Evolutionary conservation across 805 yeast species (phyloP), one percentile per base, ranked within the genome.

Genomic region (Candida boleticola): DNA sequence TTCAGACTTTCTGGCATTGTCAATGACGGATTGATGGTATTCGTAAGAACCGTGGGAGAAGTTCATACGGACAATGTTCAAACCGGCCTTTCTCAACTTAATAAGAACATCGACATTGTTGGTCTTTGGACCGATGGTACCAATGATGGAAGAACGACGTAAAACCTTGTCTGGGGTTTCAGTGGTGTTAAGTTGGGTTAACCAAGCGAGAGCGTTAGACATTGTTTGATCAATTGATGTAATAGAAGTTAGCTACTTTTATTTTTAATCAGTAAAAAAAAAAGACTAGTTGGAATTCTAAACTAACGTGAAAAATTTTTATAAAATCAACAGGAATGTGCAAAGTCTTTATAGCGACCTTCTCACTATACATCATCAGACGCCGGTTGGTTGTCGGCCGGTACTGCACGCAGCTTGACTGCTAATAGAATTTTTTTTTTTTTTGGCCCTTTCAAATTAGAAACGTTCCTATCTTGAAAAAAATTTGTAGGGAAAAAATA

Each of bases 81-180:
- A 79, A 64, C 99, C 99, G 49, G 97, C 97, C 73, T 89, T 87
- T 79, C 99, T 85, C 64, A 93, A 80, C 66, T 81, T 79, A 58
- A 83, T 88, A 62, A 93, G 73, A 54, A 79, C 77, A 64, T 90
- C 97, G 53, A 84, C 90, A 57, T 75, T 69, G 82, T 93, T 93
- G 72, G 98, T 88, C 77, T 89, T 89, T 63, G 99, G 99, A 60
- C 99, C 99, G 71, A 93, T 93, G 57, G 99, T 93, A 68, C 98
- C 97, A 63, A 93, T 90, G 73, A 93, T 93, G 50, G 97, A 86
- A 48, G 97, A 85, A 70, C 97, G 89, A 75, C 99, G 89, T 65
- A 76, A 76, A 67, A 79, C 80, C 65, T 80, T 75, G 64, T 85
- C 85, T 49, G 96, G 95, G 58, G 83, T 80, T 53, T 78, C 78